A percentile compares a stretch with the other conserved stretches of the same genome.
These are phyloP conservation scores for Boletus austroedulis DNA, from an alignment of 1,284 basidiomycete genomes.

Conservation along the genomic window DNA sequence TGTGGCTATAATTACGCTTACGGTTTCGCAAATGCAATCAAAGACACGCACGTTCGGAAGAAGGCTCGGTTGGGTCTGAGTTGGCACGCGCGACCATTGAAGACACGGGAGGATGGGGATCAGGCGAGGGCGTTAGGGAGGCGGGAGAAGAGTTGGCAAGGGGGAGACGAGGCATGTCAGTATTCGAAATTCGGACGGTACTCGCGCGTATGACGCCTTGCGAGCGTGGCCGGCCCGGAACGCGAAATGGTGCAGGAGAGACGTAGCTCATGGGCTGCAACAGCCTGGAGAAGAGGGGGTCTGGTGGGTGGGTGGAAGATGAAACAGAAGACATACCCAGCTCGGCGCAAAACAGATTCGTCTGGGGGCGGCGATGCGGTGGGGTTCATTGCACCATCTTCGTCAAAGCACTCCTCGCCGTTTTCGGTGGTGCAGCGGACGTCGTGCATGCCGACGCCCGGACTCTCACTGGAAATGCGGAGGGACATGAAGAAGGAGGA, in stretches of 20 bases:
- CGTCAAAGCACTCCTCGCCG: constrained; percentile 12
- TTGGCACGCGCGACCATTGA: constrained; percentile 17
- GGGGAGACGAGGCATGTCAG: constrained; percentile 6
- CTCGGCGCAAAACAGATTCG: constrained; percentile 47
- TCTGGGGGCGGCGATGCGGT: constrained; percentile 30
- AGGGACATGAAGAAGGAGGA: constrained; percentile 12
- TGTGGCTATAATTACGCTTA: constrained; percentile 10
- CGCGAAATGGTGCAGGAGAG: constrained; percentile 33
- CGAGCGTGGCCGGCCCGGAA: constrained; percentile 43
- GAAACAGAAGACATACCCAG: constrained; percentile 42
- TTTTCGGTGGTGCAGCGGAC: neutral
- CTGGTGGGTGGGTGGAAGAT: constrained; percentile 3
- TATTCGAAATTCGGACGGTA: constrained; percentile 62
- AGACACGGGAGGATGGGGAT: neutral
- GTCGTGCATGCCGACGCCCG: constrained; percentile 2
- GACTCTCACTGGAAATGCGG: neutral
- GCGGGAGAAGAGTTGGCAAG: neutral
- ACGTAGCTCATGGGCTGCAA: constrained; percentile 39
- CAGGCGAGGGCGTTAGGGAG: constrained; percentile 1
- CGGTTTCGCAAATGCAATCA: constrained; percentile 3
- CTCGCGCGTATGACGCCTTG: constrained; percentile 61
- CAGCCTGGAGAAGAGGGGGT: constrained; percentile 20
- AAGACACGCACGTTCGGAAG: constrained; percentile 22
- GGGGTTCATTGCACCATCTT: constrained; percentile 19
- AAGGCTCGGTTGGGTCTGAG: constrained; percentile 17